Evolutionary conservation across 805 yeast species (phyloP).

Genomic region (Kodamaea jinghongensis): DNA sequence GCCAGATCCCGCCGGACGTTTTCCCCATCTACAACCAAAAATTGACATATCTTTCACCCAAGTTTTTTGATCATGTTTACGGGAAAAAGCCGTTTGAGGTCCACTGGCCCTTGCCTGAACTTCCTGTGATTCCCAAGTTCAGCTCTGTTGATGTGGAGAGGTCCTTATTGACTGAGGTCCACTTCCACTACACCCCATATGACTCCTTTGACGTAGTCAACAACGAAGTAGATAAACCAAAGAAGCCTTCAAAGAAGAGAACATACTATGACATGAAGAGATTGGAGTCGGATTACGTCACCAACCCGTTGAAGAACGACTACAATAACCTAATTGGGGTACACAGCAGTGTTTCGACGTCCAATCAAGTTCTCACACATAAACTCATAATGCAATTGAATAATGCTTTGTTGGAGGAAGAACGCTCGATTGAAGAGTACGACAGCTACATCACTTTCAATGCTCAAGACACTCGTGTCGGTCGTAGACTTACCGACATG

Average conservation of each 20-base stretch:
- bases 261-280: conserved; percentile 60
- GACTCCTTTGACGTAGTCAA: conserved; percentile 43
- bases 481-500: conserved; percentile 43
- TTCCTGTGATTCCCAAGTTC: conserved; percentile 60
- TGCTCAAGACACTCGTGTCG: conserved; percentile 36
- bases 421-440: conserved; percentile 44
- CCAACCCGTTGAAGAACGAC: conserved; percentile 61
- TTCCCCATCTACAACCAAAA: conserved; percentile 71
- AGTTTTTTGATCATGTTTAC: conserved; percentile 51
- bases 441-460: conserved; percentile 27
- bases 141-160: conserved; percentile 75
- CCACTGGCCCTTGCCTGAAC: conserved; percentile 77
- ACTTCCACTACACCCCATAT: conserved; percentile 54
- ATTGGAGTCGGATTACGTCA: conserved; percentile 61
- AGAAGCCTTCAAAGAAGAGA: conserved; percentile 18
- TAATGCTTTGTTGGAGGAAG: conserved; percentile 42
- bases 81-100: conserved; percentile 11
- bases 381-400: conserved; percentile 57
- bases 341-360: conserved; percentile 34
- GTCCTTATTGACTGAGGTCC: conserved; percentile 71
- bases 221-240: conserved; percentile 16
- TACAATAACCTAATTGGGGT: conserved; percentile 51
- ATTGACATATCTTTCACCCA: conserved; percentile 53
- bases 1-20: conserved; percentile 75
- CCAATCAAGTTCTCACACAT: conserved; percentile 54